Evolutionary conservation across 495 filamentous ascomycete species (phyloP).

Genomic region (Endocarpon pusillum): DNA sequence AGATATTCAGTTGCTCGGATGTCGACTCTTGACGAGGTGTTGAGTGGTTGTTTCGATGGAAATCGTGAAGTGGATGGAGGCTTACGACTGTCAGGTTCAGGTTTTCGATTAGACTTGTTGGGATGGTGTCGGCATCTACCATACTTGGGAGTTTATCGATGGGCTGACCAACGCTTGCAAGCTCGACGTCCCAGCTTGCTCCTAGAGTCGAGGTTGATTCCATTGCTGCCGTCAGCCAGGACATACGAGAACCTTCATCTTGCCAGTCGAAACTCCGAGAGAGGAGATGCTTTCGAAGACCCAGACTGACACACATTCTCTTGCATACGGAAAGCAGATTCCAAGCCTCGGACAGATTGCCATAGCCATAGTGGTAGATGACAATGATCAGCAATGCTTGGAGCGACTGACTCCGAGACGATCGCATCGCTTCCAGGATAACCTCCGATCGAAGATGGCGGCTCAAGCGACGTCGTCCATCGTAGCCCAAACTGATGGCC

Average conservation of each 20-base stretch:
- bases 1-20: no score
- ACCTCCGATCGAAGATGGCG: background rate
- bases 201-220: background rate
- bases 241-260: background rate
- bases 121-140: no score
- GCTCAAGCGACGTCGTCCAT: background rate
- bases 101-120: no score
- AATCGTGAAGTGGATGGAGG: no score
- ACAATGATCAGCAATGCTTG: constrained; percentile 1
- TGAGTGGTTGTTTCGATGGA: no score
- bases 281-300: background rate
- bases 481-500: background rate
- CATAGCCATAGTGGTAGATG: background rate
- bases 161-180: background rate
- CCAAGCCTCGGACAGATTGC: background rate
- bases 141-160: background rate
- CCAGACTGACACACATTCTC: background rate
- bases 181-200: background rate
- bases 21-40: no score
- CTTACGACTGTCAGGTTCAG: no score
- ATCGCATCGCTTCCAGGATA: background rate
- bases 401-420: background rate
- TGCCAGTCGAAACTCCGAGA: background rate
- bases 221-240: background rate
- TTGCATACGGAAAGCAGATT: background rate